A percentile compares a stretch with the other conserved stretches of the same genome.
Conservation (phyloP, 805 yeast species). For the Ogataea glucozyma region DNA sequence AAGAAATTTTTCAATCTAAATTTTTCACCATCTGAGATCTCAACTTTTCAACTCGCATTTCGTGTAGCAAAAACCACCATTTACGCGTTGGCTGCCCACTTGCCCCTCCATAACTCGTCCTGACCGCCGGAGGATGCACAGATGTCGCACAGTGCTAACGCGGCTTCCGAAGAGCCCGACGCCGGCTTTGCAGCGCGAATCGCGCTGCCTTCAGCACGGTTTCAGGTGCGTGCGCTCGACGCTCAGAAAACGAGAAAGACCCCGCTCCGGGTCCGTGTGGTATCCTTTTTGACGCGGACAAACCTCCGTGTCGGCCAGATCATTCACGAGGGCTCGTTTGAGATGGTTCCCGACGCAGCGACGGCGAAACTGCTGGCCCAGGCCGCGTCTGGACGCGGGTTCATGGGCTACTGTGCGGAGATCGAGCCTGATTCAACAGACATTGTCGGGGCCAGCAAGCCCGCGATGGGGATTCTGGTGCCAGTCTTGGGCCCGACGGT, state of each 20-base stretch:
- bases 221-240: conserved; percentile 5
- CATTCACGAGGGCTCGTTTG: conserved; percentile 1
- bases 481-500: conserved; percentile 8
- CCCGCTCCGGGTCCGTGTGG: neutral
- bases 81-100: too few relatives aligned
- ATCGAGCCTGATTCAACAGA: neutral
- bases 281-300: conserved; percentile 11
- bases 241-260: neutral
- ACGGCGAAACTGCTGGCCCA: conserved; percentile 1
- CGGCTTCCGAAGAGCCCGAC: neutral
- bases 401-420: conserved; percentile 13
- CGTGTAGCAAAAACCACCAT: too few relatives aligned
- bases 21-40: neutral
- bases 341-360: conserved; percentile 9
- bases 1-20: too few relatives aligned
- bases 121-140: too few relatives aligned
- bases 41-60: neutral
- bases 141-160: too few relatives aligned
- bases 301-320: neutral
- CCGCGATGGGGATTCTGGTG: conserved; percentile 6
- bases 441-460: neutral
- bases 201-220: neutral
- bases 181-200: neutral
- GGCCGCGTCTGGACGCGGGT: neutral
- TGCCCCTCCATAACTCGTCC: too few relatives aligned